phyloP scores from a whole-genome alignment of 495 filamentous ascomycete genomes.

The Penicillium bovifimosum region DNA sequence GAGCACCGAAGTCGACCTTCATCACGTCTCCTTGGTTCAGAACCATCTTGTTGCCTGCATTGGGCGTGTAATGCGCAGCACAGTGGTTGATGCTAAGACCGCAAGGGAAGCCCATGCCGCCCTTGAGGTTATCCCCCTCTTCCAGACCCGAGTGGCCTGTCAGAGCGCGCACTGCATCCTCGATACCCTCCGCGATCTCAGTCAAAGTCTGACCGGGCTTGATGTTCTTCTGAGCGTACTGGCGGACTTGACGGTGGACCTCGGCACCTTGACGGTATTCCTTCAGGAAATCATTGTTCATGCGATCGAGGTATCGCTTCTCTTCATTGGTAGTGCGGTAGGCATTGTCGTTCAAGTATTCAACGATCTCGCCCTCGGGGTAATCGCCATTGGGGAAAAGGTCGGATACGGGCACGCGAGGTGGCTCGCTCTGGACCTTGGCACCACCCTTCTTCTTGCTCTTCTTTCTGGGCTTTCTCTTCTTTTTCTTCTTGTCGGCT shows the following conservation, averaged over 20 bases:
- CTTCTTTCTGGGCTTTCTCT: slow-evolving; percentile 74
- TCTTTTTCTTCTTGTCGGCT: slow-evolving; percentile 75
- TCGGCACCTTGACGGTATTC: slow-evolving; percentile 88
- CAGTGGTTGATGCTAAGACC: slow-evolving; percentile 84
- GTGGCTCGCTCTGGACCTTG: slow-evolving; percentile 71
- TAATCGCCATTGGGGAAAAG: slow-evolving; percentile 72
- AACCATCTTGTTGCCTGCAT: slow-evolving; percentile 82
- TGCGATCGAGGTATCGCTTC: slow-evolving; percentile 76
- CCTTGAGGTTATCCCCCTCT: slow-evolving; percentile 70
- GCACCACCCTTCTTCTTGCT: slow-evolving; percentile 63
- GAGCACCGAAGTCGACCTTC: slow-evolving; percentile 91
- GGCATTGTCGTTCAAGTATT: slow-evolving; percentile 68
- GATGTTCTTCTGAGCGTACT: slow-evolving; percentile 73
- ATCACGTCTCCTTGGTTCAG: slow-evolving; percentile 79
- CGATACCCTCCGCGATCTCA: slow-evolving; percentile 80
- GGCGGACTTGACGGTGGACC: slow-evolving; percentile 80
- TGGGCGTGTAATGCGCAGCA: slow-evolving; percentile 86
- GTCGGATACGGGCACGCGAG: slow-evolving; percentile 66
- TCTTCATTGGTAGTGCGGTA: slow-evolving; percentile 83
- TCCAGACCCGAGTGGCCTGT: slow-evolving; percentile 72
- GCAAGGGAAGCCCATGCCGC: slow-evolving; percentile 85
- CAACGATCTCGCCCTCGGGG: slow-evolving; percentile 75
- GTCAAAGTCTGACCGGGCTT: slow-evolving; percentile 77
- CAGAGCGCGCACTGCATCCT: slow-evolving; percentile 75
- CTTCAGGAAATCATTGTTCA: slow-evolving; percentile 76